Evolutionary conservation across 2,329 filamentous ascomycete genomes (phyloP), one percentile per base, ranked within the genome.

Genomic region (Metarhizium album): DNA sequence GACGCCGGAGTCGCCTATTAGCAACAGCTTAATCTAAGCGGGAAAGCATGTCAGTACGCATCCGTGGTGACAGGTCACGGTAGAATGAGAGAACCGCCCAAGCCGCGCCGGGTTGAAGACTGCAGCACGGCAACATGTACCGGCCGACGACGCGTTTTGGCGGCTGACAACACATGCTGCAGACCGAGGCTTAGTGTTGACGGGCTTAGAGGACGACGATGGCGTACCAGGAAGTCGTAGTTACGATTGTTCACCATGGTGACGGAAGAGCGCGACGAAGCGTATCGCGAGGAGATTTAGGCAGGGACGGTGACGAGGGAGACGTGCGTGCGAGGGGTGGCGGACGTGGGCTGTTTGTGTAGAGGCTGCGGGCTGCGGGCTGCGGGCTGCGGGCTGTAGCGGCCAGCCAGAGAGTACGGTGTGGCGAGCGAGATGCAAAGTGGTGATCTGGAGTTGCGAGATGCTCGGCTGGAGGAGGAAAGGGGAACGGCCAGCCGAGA

Each of bases 161-260:
- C 23, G 42, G 23, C 23, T 3, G n/a, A 22, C n/a, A 27, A 40
- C 24, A 29, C 43, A 46, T 20, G 47, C 45, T 38, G 27, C 50
- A 23, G 18, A 18, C 9, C 38, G 8, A 42, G 27, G 27, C 13
- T 4, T 35, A 24, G 24, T 8, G 29, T 4, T n/a, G 24, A 46
- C 13, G 24, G 46, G n/a, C n/a, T n/a, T n/a, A n/a, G n/a, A n/a
- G 22, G 48, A 51, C 51, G 51, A 53, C 53, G 53, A 52, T 50
- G 50, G 51, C 84, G 66, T 84, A 97, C 91, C 73, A 98, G 79
- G 72, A 97, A 97, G 72, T 98, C 93, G 74, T 98, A 98, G 78
- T 98, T 98, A 72, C 93, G 84, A 78, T 91, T 94, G 71, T 87
- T 89, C 64, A 93, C 90, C 93, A 98, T 98, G 62, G 66, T 77